Evolutionary conservation across 192 early-diverging fungal species (phyloP), one percentile per base, ranked within the genome.

Genomic region (Coemansia sp.): DNA sequence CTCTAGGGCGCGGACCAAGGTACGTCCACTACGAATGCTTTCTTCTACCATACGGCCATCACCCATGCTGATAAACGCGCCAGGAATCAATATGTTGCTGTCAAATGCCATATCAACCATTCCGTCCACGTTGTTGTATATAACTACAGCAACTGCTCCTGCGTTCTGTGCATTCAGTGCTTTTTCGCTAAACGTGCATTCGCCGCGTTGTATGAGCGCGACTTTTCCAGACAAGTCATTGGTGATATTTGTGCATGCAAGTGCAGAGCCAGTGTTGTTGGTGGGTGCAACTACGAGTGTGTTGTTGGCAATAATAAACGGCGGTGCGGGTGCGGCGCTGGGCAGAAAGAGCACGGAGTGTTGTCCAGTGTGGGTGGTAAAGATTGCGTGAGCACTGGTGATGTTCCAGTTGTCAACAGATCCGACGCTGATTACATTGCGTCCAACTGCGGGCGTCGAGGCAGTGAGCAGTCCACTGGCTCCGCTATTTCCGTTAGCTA

Each of bases 401-500:
- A 74, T 64, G 54, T 72, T 69, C 64, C 80, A 67, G 27, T 65
- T 74, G 23, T 75, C 82, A 4, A 88, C 65, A 22, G 86, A 82
- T n/a, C 84, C 89, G 19, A 92, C 86, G 20, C 77, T 78, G 3
- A 90, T 61, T 26, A 83, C 87, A 51, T 84, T 64, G 20, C 59
- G 58, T 1, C 78, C 81, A n/a, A 83, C 53, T 0, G 83, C 79
- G 4, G 87, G 87, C 2, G 82, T 57, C 7, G 75, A 65, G 2
- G 81, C 78, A 35, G 83, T 83, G 56, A 78, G 84, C 6, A 89
- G 32, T 0, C 89, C 89, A 22, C 66, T 68, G 26, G 57, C 47
- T 29, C 93, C 93, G 32, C 86, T 82, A 81, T 96, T 96, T 12
- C 94, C 94, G 47, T 81, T 77, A 14, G 92, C 83, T 14, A 86